Conservation (phyloP, 345 rosid genomes). For the Crucihimalaya himalaica region DNA sequence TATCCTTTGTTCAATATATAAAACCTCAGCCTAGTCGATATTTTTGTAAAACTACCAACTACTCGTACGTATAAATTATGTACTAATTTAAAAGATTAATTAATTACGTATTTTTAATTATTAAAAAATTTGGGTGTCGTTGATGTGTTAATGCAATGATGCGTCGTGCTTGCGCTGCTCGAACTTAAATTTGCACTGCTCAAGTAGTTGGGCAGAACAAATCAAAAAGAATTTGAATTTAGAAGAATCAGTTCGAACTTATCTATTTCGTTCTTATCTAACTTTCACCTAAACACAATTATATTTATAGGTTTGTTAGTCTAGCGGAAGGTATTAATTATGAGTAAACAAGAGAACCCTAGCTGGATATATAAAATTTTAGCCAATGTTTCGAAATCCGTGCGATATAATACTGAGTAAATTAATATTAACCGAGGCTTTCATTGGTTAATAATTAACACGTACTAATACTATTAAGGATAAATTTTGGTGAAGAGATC, state of each 20-base stretch:
- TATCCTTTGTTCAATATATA: neutral
- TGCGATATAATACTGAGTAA: neutral
- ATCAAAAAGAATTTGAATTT: neutral
- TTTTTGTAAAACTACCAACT: constrained; percentile 16
- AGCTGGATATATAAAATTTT: neutral
- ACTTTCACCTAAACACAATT: constrained; percentile 31
- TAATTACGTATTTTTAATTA: neutral
- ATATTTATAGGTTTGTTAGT: neutral
- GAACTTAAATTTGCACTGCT: neutral
- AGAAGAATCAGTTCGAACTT: neutral
- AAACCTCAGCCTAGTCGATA: neutral
- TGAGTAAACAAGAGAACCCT: neutral
- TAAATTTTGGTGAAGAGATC: constrained; percentile 2
- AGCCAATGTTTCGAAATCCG: neutral
- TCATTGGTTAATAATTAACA: neutral
- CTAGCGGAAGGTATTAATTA: neutral
- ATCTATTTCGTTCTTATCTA: constrained; percentile 15
- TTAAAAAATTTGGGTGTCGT: neutral
- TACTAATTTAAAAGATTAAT: neutral
- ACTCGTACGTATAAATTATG: neutral
- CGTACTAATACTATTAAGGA: neutral
- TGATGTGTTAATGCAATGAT: constrained; percentile 4
- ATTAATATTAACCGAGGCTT: neutral
- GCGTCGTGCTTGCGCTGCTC: constrained; percentile 17
- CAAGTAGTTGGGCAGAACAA: neutral